Percentiles rank a stretch among this genome's conserved stretches.
phyloP scores from a whole-genome alignment of 768 basidiomycete species.

The Boletellus emodensis region DNA sequence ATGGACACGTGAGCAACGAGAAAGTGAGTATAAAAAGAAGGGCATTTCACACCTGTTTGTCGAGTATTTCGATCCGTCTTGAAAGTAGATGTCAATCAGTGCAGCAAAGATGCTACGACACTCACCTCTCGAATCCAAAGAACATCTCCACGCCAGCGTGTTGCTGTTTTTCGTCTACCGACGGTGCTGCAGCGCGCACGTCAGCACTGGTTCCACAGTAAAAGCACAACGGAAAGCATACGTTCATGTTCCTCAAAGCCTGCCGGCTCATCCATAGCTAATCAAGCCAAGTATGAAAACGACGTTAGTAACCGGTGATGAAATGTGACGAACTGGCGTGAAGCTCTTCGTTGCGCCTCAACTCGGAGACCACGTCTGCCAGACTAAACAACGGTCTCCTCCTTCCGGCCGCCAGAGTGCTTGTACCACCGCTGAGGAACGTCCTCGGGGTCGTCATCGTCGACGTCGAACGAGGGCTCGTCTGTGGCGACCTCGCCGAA shows the following conservation, averaged over 20 bases:
- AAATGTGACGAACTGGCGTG: constrained; percentile 28
- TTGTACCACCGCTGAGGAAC: constrained; percentile 1
- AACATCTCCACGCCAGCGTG: constrained; percentile 43
- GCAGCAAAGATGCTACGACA: neutral
- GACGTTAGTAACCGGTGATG: neutral
- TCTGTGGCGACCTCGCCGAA: constrained; percentile 17
- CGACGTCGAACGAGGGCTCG: constrained; percentile 20
- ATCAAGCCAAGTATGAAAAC: neutral
- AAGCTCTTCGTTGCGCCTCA: constrained; percentile 36
- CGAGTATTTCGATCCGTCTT: constrained; percentile 45
- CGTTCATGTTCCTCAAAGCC: constrained; percentile 41
- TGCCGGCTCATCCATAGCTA: constrained; percentile 29
- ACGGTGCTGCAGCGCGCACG: constrained; percentile 25
- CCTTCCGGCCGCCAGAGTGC: constrained; percentile 17
- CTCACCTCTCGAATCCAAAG: constrained; percentile 42
- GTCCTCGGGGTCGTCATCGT: constrained; percentile 13
- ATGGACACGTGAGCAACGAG: neutral
- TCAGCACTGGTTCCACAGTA: neutral
- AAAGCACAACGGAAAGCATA: neutral
- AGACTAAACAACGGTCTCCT: constrained; percentile 38
- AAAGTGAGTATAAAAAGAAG: too few species aligned
- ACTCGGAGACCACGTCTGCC: constrained; percentile 41
- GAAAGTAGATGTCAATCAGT: neutral
- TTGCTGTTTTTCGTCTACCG: constrained; percentile 47
- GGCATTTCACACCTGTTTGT: constrained; percentile 38